Conservation (phyloP, 345 rosid genomes). For the Noccaea bulbosa region DNA sequence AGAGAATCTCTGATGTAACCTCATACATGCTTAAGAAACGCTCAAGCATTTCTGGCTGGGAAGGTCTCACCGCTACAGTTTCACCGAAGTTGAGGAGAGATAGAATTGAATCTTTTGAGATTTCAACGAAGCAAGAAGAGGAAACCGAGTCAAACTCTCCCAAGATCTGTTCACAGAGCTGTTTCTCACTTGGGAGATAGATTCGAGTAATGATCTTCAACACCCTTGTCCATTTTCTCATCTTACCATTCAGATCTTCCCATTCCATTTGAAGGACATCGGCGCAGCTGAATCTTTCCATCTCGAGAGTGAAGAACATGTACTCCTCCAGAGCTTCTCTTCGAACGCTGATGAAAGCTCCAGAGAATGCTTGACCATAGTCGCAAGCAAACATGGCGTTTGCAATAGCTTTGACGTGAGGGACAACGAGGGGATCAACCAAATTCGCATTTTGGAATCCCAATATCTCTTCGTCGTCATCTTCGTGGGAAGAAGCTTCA, state of each 20-base stretch:
- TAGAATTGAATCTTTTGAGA: slow-evolving; percentile 51
- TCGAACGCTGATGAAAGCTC: slow-evolving; percentile 53
- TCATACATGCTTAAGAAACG: slow-evolving; percentile 75
- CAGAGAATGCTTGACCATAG: slow-evolving; percentile 57
- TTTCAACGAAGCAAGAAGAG: slow-evolving; percentile 57
- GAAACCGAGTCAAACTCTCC: slow-evolving; percentile 51
- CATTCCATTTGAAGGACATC: slow-evolving; percentile 64
- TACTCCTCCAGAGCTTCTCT: slow-evolving; percentile 68
- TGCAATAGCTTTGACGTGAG: slow-evolving; percentile 67
- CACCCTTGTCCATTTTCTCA: slow-evolving; percentile 71
- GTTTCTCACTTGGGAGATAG: slow-evolving; percentile 65
- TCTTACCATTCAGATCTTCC: slow-evolving; percentile 53
- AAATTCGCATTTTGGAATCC: slow-evolving; percentile 50
- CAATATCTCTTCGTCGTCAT: slow-evolving; percentile 26
- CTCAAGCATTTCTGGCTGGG: slow-evolving; percentile 66
- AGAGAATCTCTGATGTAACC: slow-evolving; percentile 54
- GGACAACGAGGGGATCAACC: slow-evolving; percentile 54
- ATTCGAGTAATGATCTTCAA: slow-evolving; percentile 55
- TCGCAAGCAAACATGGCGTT: slow-evolving; percentile 65
- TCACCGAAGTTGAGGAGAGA: slow-evolving; percentile 77
- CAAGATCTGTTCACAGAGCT: slow-evolving; percentile 63
- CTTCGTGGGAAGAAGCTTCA: slow-evolving; percentile 34
- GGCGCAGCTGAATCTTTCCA: slow-evolving; percentile 59
- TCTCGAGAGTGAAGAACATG: slow-evolving; percentile 47
- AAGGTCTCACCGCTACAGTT: slow-evolving; percentile 61